Base-by-base conservation (phyloP, 805 yeast genomes). In the Maudiozyma pseudohumilis region DNA sequence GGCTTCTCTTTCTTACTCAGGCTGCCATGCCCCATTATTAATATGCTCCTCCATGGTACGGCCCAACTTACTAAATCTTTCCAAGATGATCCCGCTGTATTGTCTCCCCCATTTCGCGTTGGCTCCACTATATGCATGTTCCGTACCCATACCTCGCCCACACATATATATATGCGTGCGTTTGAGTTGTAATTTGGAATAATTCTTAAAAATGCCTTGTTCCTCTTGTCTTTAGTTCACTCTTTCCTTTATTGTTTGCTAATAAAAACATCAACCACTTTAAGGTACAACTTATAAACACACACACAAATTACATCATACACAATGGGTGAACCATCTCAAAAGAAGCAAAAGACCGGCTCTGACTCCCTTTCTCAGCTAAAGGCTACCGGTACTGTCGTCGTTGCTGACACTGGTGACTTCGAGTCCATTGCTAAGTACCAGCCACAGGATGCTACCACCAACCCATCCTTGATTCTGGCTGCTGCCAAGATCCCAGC, bases 391-490 rank as follows among this genome's bases (percentile, higher is more conserved):
- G 97, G 97, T 54, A 92, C 98, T 52, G 81, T 75, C 51, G 95
- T 92, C 59, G 98, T 92, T 60, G 85, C 98, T 49, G 98, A 92
- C 72, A 87, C 97, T 45, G 98, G 98, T 70, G 98, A 92, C 66
- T 92, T 92, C 63, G 96, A 86, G 66, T 80, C 92, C 48, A 92
- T 92, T 63, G 96, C 96, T 61, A 86, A 88, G 68, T 92, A 82
- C 73, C 85, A 92, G 55, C 98, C 98, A 51, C 97, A 92, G 72
- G 98, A 92, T 67, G 95, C 98, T 50, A 92, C 98, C 54, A 92
- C 98, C 63, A 92, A 92, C 74, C 98, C 98, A 50, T 87, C 97
- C 31, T 74, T 92, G 70, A 89, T 92, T 57, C 72, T 92, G 55
- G 97, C 97, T 48, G 98, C 98, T 42, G 61, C 97, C 41, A 84